Evolutionary conservation across 148 eudicot genomes (phyloP).

Genomic region (Diospyros kaki): DNA sequence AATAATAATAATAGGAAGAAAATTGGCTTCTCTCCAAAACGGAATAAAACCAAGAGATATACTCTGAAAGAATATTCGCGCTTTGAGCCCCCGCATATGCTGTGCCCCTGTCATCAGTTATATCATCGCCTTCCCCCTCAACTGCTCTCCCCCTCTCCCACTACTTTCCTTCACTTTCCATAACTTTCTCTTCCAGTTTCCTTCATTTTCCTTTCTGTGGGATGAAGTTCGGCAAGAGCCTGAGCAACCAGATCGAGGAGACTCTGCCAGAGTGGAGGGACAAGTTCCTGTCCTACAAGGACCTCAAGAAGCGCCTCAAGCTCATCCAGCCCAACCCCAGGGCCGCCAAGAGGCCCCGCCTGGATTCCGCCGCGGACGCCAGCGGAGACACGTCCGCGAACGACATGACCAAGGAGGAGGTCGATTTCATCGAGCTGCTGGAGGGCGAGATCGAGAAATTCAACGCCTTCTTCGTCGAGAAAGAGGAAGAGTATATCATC

Average conservation of each 20-base stretch:
- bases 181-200: background rate
- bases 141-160: background rate
- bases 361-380: constrained; percentile 7
- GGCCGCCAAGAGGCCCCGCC: constrained; percentile 40
- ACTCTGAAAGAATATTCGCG: constrained; percentile 35
- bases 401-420: constrained; percentile 60
- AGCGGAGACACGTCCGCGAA: constrained; percentile 11
- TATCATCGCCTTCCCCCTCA: background rate
- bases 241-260: constrained; percentile 90
- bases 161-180: background rate
- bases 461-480: constrained; percentile 76
- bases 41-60: constrained; percentile 43
- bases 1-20: too few relatives aligned
- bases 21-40: background rate
- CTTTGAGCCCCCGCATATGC: constrained; percentile 39
- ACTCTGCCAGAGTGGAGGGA: constrained; percentile 96
- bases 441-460: constrained; percentile 90
- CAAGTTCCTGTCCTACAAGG: constrained; percentile 88
- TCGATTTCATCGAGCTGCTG: constrained; percentile 58
- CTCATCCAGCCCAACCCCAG: constrained; percentile 43
- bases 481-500: constrained; percentile 95
- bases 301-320: constrained; percentile 78
- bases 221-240: constrained; percentile 91
- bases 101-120: constrained; percentile 11
- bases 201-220: background rate